These are phyloP conservation scores for Leishmania tropica DNA, from an alignment of 208 protist genomes.

Conservation along the genomic window DNA sequence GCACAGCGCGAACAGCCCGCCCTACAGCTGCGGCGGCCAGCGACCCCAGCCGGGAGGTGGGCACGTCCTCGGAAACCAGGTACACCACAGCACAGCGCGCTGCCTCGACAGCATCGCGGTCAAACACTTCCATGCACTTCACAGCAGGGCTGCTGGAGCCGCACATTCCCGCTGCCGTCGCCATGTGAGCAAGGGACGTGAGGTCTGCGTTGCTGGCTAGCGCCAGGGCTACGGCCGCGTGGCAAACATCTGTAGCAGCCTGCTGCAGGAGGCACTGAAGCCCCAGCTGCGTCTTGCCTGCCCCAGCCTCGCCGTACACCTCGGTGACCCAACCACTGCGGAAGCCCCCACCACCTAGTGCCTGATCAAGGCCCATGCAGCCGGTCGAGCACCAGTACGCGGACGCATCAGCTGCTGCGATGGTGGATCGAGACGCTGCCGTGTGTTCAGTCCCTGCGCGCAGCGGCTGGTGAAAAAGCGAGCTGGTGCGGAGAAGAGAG, in stretches of 20 bases:
- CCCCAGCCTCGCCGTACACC: conserved; percentile 76
- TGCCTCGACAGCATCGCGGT: not conserved
- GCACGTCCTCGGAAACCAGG: conserved; percentile 67
- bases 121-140: conserved; percentile 7
- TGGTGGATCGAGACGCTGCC: not conserved
- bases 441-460: not conserved
- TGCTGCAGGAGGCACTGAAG: conserved; percentile 65
- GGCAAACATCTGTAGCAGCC: conserved; percentile 33
- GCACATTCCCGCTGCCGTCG: not conserved
- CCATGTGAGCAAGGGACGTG: not conserved
- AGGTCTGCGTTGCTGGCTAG: conserved; percentile 11
- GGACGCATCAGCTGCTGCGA: not conserved
- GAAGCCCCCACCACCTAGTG: conserved; percentile 48
- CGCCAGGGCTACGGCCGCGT: conserved; percentile 13
- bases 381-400: conserved; percentile 45
- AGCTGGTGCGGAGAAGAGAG: not conserved
- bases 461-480: not conserved
- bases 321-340: conserved; percentile 63
- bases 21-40: conserved; percentile 32
- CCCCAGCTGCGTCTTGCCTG: conserved; percentile 78
- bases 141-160: not conserved
- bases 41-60: conserved; percentile 31
- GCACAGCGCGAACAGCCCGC: conserved; percentile 15
- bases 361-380: conserved; percentile 33
- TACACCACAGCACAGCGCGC: conserved; percentile 43